phyloP scores from a whole-genome alignment of 23 red algal species.

The Gracilariopsis chorda region DNA sequence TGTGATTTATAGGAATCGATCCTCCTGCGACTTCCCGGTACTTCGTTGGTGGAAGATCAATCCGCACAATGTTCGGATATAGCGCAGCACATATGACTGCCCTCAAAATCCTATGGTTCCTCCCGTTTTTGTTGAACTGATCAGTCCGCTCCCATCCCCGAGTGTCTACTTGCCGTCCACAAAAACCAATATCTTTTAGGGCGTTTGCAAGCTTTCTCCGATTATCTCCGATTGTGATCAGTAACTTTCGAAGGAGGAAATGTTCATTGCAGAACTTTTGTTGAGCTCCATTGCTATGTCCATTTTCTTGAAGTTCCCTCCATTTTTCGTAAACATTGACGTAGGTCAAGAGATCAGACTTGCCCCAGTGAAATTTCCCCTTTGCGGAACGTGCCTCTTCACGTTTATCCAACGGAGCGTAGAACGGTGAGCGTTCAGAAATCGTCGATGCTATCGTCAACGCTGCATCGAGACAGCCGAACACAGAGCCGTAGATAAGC shows the following conservation, averaged over 20 bases:
- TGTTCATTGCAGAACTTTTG: slow-evolving; percentile 42
- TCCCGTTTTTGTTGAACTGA: slow-evolving; percentile 16
- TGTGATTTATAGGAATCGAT: slow-evolving; percentile 19
- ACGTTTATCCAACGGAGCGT: slow-evolving; percentile 55
- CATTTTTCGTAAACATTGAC: slow-evolving; percentile 62
- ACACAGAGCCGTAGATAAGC: slow-evolving; percentile 72
- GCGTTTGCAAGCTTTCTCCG: slow-evolving; percentile 44
- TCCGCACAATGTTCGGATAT: slow-evolving; percentile 79
- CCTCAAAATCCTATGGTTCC: slow-evolving; percentile 29
- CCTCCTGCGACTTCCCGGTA: slow-evolving; percentile 64
- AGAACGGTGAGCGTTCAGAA: slow-evolving; percentile 72
- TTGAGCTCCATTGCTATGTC: background rate
- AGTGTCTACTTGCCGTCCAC: background rate
- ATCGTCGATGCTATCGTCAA: slow-evolving; percentile 75
- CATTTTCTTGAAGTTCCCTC: slow-evolving; percentile 38
- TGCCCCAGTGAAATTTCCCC: slow-evolving; percentile 41
- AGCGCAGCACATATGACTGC: slow-evolving; percentile 78
- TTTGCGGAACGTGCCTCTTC: slow-evolving; percentile 40
- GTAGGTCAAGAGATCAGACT: slow-evolving; percentile 70
- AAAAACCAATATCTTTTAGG: slow-evolving; percentile 71
- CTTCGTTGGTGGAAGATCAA: slow-evolving; percentile 38
- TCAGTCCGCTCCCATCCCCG: slow-evolving; percentile 31
- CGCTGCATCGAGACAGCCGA: slow-evolving; percentile 65
- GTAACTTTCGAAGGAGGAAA: slow-evolving; percentile 57
- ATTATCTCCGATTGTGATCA: slow-evolving; percentile 61